Percentiles rank a stretch among this genome's conserved stretches.
These are phyloP conservation scores for Gnomoniopsis sp. DNA, from an alignment of 2,329 filamentous ascomycete species.

Conservation along the genomic window DNA sequence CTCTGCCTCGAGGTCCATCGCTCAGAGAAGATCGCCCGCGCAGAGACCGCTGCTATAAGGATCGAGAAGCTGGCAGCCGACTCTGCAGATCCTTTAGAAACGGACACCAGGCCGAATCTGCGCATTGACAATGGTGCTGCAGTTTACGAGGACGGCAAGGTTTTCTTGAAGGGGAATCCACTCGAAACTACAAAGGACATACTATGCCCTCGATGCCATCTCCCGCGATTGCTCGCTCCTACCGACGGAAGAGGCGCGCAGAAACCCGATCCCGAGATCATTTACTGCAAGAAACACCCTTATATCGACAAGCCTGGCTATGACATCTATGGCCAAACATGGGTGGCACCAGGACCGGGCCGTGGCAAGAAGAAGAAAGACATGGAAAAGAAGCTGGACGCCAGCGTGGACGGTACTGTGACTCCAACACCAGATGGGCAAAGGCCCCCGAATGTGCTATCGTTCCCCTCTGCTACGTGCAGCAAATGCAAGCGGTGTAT, in stretches of 20 bases:
- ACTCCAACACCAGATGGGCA: constrained; percentile 45
- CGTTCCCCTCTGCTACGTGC: constrained; percentile 63
- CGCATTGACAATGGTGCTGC: constrained; percentile 65
- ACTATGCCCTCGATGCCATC: constrained; percentile 69
- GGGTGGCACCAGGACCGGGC: constrained; percentile 67
- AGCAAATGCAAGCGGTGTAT: constrained; percentile 66
- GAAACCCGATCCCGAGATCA: constrained; percentile 63
- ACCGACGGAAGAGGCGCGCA: constrained; percentile 65
- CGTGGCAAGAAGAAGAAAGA: constrained; percentile 79
- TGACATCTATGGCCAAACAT: constrained; percentile 81
- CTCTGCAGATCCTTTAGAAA: constrained; percentile 48
- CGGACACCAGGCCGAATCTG: constrained; percentile 53
- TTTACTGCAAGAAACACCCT: constrained; percentile 77
- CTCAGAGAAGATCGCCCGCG: constrained; percentile 73
- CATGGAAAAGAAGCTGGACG: constrained; percentile 57
- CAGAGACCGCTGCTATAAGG: constrained; percentile 60
- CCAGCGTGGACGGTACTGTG: constrained; percentile 36
- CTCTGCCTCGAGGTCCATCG: constrained; percentile 72
- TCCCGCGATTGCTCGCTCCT: constrained; percentile 70
- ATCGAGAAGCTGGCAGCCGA: constrained; percentile 61
- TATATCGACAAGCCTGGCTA: constrained; percentile 73
- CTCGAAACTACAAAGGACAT: constrained; percentile 69
- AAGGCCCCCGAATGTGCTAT: constrained; percentile 58
- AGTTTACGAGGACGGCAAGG: constrained; percentile 66
- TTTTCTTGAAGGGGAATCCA: constrained; percentile 68